Base-by-base conservation (phyloP, 805 yeast species). In the Cyberlindnera maritima region DNA sequence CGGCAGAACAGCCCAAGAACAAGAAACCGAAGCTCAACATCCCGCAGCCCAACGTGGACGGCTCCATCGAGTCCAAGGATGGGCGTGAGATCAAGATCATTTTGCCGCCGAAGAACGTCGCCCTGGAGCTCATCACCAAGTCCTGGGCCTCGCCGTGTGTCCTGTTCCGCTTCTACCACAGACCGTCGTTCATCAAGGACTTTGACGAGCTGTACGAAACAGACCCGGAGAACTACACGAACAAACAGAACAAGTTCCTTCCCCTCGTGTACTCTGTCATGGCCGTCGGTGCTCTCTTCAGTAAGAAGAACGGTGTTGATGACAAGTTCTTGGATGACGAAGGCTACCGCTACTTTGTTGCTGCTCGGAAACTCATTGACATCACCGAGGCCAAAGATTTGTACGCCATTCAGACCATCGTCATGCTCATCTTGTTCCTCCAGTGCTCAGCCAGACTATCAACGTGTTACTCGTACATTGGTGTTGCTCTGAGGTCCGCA, bases 61-160 rank as follows among this genome's bases (percentile, higher is more conserved):
- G 71, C 1, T 66, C 72, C 0, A 58, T 64, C 40, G 74, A 70
- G 53, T 65, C 71, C 5, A 62, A 57, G 43, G 63, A 55, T 37
- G 64, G 62, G 4, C 54, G 57, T 36, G 90, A 83, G 56, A 74
- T 85, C 53, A 80, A 75, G 51, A 75, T 84, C 50, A 79, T 81
- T 7, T 67, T 90, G 32, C 97, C 97, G 0, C 79, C 91, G 1
- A 82, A 85, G 58, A 83, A 80, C 29, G 76, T 77, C 21, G 92
- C 96, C 0, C 64, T 87, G 32, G 79, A 79, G 54, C 71, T 89
- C 50, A 81, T 90, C 19, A 79, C 80, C 49, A 79, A 83, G 38
- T 85, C 91, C 1, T 90, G 96, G 95, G 80, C 82, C 51, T 81
- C 83, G 55, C 95, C 96, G 0, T 88, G 96, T 65, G 89, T 88